These are phyloP conservation scores for Fusarium setosum DNA, from an alignment of 2,329 filamentous ascomycete species.

Conservation along the genomic window DNA sequence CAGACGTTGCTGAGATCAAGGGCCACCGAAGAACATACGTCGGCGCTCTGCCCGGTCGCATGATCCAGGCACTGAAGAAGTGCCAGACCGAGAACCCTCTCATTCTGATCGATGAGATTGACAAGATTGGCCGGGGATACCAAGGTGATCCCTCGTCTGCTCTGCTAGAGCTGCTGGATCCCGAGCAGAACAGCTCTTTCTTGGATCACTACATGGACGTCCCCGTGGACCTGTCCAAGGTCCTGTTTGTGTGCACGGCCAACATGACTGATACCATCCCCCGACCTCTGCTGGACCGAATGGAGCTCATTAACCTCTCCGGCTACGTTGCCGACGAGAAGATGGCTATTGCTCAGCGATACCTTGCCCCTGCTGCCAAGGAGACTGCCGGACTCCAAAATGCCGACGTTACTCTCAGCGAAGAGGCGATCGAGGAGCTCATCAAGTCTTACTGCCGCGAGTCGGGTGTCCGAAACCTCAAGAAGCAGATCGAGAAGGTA, in stretches of 20 bases:
- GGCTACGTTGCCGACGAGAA: constrained; percentile 99
- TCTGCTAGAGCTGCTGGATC: constrained; percentile 91
- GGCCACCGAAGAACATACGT: constrained; percentile 97
- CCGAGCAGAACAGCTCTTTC: constrained; percentile 97
- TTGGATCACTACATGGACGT: constrained; percentile 99
- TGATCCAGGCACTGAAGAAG: constrained; percentile 98
- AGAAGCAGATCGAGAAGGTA: constrained; percentile 99
- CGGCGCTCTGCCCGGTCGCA: constrained; percentile 92
- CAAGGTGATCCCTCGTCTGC: constrained; percentile 97
- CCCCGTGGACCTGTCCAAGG: constrained; percentile 95
- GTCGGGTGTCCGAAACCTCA: constrained; percentile 95
- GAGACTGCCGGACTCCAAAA: constrained; percentile 91
- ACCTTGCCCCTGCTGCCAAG: constrained; percentile 93
- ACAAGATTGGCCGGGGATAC: constrained; percentile 97
- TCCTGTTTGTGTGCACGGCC: constrained; percentile 97
- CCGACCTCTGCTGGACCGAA: constrained; percentile 90
- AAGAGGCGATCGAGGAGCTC: constrained; percentile 91
- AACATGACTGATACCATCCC: constrained; percentile 99
- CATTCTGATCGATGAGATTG: constrained; percentile 95
- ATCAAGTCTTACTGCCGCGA: constrained; percentile 99
- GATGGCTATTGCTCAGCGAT: constrained; percentile 96
- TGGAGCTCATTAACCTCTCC: constrained; percentile 97
- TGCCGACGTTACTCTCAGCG: constrained; percentile 87
- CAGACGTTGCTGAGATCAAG: constrained; percentile 98
- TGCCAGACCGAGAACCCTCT: constrained; percentile 98